These are phyloP conservation scores for Taphrina confusa DNA, from an alignment of 1,139 yeast genomes.

Conservation along the genomic window DNA sequence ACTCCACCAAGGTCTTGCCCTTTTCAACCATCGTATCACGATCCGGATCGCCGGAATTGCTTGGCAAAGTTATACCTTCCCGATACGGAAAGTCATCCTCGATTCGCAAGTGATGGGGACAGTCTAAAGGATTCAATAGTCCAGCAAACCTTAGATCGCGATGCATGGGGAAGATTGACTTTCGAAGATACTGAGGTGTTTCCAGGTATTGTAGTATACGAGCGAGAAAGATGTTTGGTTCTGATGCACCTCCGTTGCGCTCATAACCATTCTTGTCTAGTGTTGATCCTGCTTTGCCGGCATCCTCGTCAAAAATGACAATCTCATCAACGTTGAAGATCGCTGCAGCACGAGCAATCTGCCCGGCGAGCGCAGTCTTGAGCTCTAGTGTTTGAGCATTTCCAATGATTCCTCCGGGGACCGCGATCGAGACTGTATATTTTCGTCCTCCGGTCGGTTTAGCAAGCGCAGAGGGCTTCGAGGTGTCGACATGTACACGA, in stretches of 20 bases:
- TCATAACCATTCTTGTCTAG: slow-evolving; percentile 14
- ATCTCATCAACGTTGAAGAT: slow-evolving; percentile 35
- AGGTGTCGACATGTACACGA: slow-evolving; percentile 21
- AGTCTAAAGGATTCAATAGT: slow-evolving; percentile 30
- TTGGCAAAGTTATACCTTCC: slow-evolving; percentile 34
- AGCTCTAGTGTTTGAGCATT: slow-evolving; percentile 33
- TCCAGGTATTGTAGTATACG: slow-evolving; percentile 35
- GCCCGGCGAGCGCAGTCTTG: slow-evolving; percentile 36
- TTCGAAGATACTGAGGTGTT: slow-evolving; percentile 36
- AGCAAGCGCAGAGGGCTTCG: slow-evolving; percentile 27
- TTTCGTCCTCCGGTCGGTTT: slow-evolving; percentile 26
- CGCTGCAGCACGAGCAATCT: slow-evolving; percentile 35
- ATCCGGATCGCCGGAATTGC: slow-evolving; percentile 18
- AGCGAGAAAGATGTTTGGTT: slow-evolving; percentile 26
- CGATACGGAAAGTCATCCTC: slow-evolving; percentile 36
- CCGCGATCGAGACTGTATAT: slow-evolving; percentile 33
- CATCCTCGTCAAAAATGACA: slow-evolving; percentile 35
- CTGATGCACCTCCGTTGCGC: slow-evolving; percentile 23
- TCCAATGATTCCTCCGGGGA: slow-evolving; percentile 36
- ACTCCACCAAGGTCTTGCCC: slow-evolving; percentile 33
- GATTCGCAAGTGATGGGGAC: slow-evolving; percentile 36
- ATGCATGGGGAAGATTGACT: slow-evolving; percentile 35
- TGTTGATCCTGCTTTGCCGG: slow-evolving; percentile 10
- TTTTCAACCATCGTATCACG: slow-evolving; percentile 26
- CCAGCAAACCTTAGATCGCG: slow-evolving; percentile 35